Base-by-base conservation (phyloP, 768 basidiomycete genomes). In the Leucocoprinus birnbaumii region DNA sequence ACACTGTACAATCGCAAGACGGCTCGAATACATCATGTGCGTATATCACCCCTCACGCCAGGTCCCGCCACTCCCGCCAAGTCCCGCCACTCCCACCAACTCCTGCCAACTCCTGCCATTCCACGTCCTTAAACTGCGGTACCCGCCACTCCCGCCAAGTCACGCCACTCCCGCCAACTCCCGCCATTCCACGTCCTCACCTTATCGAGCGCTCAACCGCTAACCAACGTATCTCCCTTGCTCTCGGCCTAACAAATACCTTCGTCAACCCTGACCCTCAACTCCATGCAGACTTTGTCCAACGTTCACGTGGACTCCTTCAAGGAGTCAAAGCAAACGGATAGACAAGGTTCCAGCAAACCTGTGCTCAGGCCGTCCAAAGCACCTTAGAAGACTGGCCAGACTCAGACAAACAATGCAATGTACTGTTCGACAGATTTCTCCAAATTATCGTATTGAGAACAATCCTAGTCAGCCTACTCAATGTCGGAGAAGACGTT, bases 401-500 rank as follows among this genome's bases (percentile, higher is more conserved):
- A 25, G 31, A 31, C 24, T 52, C 22, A 52, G n/a, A 13, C 24
- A 16, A n/a, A n/a, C n/a, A n/a, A n/a, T n/a, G n/a, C n/a, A n/a
- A n/a, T n/a, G n/a, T 65, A 22, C 57, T 68, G 0, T 77, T 77
- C 57, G 71, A 74, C 50, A 55, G 57, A 0, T 76, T 79, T 59
- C 58, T 83, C 7, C 80, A 79, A 52, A 65, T 71, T 21, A 64
- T 77, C 35, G 73, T 76, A 18, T 68, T 84, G 22, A 71, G 72
- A 16, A 64, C 70, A 3, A 70, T 80, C 26, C 64, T 79, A 22
- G 61, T 71, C 13, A 75, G 72, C 1, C 68, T 86, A 2, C 63
- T 84, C 21, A 63, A 58, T 5, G 62, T 71, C 27, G 61, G 70
- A 14, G 51, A 57, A 16, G 63, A 73, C 25, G 58, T 68, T 11